Evolutionary conservation across 805 yeast species (phyloP).

Genomic region (Kodamaea leandrae): DNA sequence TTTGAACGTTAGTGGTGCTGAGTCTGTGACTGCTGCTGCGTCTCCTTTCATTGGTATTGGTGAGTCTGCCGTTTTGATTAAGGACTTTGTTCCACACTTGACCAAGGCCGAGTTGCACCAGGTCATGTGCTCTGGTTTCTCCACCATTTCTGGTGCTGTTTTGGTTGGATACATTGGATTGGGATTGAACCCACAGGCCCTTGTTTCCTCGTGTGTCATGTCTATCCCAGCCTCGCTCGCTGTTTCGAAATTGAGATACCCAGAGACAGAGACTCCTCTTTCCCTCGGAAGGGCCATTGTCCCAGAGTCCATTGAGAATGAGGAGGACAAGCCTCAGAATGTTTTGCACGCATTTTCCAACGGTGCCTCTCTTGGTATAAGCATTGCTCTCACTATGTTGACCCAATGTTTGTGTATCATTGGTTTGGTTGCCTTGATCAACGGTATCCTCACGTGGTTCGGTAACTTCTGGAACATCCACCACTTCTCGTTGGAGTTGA

Average conservation of each 20-base stretch:
- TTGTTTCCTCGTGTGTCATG: constrained; percentile 67
- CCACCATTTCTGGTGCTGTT: constrained; percentile 64
- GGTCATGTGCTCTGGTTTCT: constrained; percentile 60
- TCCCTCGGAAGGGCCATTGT: constrained; percentile 49
- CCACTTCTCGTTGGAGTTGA: constrained; percentile 51
- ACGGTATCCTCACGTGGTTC: constrained; percentile 57
- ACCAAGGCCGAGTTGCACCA: constrained; percentile 63
- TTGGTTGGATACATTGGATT: constrained; percentile 60
- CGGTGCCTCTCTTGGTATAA: constrained; percentile 58
- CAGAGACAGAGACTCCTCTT: constrained; percentile 56
- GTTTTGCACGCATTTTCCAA: constrained; percentile 56
- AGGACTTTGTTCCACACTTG: constrained; percentile 56
- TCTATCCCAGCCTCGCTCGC: constrained; percentile 65
- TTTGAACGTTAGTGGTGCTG: constrained; percentile 59
- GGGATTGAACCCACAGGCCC: constrained; percentile 60
- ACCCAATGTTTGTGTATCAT: constrained; percentile 61
- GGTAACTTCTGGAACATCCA: constrained; percentile 62
- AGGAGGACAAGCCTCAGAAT: constrained; percentile 40
- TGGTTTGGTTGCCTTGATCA: constrained; percentile 54
- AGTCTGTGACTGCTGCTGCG: constrained; percentile 64
- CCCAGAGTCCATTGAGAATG: constrained; percentile 36
- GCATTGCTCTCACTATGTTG: constrained; percentile 55
- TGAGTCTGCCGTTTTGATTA: constrained; percentile 59
- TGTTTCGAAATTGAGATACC: constrained; percentile 55
- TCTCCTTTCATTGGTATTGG: constrained; percentile 68